phyloP scores from a whole-genome alignment of 225 moss, liverwort and hornwort species.

The Asterella californica region DNA sequence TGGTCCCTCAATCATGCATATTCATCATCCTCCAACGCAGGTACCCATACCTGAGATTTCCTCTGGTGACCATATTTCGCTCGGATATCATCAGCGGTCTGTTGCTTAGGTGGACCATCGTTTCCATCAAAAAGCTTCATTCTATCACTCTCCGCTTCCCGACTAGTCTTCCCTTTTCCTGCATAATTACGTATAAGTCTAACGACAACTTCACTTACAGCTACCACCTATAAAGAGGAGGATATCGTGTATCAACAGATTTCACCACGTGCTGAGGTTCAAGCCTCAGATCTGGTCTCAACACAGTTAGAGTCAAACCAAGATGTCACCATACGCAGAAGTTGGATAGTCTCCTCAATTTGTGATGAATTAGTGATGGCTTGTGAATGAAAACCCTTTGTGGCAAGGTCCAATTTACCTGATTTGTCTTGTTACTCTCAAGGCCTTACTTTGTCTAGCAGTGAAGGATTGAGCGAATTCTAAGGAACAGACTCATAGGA shows the following conservation, averaged over 20 bases:
- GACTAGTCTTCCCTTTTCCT: slow-evolving; percentile 66
- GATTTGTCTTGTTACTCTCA: not conserved
- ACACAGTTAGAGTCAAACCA: too few relatives aligned
- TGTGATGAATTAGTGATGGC: not conserved
- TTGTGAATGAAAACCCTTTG: not conserved
- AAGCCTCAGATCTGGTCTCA: too few relatives aligned
- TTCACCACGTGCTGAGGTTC: too few relatives aligned
- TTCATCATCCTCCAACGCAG: too few relatives aligned
- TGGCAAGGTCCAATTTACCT: not conserved
- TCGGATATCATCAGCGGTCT: slow-evolving; percentile 79
- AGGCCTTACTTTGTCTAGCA: not conserved
- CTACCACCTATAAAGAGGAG: too few relatives aligned
- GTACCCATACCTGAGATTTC: slow-evolving; percentile 44
- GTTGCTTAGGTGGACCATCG: slow-evolving; percentile 60
- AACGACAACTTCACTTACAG: too few relatives aligned
- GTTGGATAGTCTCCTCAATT: not conserved
- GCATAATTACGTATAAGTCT: not conserved
- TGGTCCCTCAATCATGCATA: not conserved
- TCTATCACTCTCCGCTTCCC: slow-evolving; percentile 58
- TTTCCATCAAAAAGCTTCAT: slow-evolving; percentile 70
- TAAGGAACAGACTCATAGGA: not conserved
- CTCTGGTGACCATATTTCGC: slow-evolving; percentile 82
- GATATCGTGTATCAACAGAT: too few relatives aligned
- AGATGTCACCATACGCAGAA: too few relatives aligned
- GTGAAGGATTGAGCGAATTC: not conserved